phyloP scores from a whole-genome alignment of 2,329 filamentous ascomycete genomes.

The Fusarium albidum region DNA sequence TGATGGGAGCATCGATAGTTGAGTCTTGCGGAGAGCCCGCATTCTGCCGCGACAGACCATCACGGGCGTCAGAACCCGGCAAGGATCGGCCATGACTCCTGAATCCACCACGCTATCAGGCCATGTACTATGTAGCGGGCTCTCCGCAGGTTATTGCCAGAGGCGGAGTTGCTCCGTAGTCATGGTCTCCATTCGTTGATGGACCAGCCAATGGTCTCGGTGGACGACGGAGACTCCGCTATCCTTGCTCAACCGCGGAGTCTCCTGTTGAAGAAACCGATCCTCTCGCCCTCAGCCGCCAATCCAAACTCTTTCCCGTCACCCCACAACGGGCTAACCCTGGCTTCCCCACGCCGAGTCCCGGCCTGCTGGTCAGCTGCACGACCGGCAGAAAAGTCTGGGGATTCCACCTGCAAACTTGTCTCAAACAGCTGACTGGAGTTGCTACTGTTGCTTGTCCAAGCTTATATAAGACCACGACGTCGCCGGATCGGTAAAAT shows the following conservation, averaged over 20 bases:
- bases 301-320: constrained; percentile 15
- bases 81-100: too few species aligned
- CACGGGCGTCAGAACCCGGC: neutral
- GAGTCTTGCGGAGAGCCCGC: too few species aligned
- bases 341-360: constrained; percentile 20
- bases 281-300: neutral
- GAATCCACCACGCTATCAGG: too few species aligned
- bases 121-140: constrained; percentile 12
- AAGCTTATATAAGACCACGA: constrained; percentile 22
- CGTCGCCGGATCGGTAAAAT: neutral
- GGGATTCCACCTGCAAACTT: constrained; percentile 2
- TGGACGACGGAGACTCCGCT: constrained; percentile 13
- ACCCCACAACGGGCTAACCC: constrained; percentile 22
- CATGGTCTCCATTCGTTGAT: too few species aligned
- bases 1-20: constrained; percentile 56
- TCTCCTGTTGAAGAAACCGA: constrained; percentile 12
- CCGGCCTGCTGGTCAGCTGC: constrained; percentile 6
- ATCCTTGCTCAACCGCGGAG: neutral
- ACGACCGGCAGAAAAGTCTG: constrained; percentile 16
- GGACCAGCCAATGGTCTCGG: too few species aligned
- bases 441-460: too few species aligned
- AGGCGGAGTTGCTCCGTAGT: constrained; percentile 15
- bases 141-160: constrained; percentile 5
- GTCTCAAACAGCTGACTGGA: constrained; percentile 2
- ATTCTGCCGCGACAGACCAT: too few species aligned